Conservation (phyloP, 2,329 filamentous ascomycete genomes). For the Trichoderma harzianum region DNA sequence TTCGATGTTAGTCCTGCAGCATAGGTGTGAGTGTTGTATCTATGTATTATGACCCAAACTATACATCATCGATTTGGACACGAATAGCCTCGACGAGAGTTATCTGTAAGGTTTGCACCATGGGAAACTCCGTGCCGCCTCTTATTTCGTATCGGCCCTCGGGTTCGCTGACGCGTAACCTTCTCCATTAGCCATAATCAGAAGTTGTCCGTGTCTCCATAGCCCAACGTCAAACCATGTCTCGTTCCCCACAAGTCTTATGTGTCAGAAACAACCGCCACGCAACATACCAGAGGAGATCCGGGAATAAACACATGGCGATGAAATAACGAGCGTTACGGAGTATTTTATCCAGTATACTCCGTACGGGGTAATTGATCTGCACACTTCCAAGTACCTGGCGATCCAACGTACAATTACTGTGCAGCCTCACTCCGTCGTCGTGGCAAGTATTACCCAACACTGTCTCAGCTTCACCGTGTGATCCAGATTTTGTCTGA, state of each 20-base stretch:
- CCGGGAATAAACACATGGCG: neutral
- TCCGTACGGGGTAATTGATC: neutral
- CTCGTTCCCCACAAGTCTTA: slow-evolving; percentile 3
- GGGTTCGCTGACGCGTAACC: slow-evolving; percentile 1
- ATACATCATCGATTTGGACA: neutral
- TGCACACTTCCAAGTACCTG: neutral
- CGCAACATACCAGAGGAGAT: neutral
- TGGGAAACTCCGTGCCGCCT: neutral
- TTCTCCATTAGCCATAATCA: neutral
- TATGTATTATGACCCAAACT: neutral
- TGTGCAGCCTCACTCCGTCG: neutral
- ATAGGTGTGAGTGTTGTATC: neutral
- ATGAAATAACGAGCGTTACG: neutral
- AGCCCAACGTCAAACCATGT: neutral
- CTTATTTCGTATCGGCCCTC: neutral
- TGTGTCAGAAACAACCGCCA: neutral
- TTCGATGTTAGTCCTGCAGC: neutral
- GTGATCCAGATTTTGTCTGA: neutral
- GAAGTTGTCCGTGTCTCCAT: neutral
- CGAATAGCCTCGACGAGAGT: neutral
- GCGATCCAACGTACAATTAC: neutral
- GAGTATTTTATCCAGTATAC: neutral
- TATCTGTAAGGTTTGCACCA: neutral
- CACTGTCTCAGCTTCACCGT: neutral
- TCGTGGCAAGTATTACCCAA: neutral